Base-by-base conservation (phyloP, 2,329 filamentous ascomycete species). In the Sclerotinia trifoliorum region DNA sequence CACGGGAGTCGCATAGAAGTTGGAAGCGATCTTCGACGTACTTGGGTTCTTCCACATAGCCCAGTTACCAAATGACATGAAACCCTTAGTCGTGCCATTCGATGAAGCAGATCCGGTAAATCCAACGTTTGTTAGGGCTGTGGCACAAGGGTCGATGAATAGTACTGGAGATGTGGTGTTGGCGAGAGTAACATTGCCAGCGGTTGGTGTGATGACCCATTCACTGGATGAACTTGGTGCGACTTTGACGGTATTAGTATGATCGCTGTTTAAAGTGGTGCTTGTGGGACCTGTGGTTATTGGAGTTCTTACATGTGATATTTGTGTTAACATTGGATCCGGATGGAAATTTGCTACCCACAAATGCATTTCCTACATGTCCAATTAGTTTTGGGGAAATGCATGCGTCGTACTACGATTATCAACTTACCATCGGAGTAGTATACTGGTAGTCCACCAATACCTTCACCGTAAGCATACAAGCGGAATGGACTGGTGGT, bases 391-490 rank as follows among this genome's bases (percentile, higher is more conserved):
- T 29, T 10, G 17, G 44, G 11, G 19, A n/a, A 39, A 35, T 10
- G 26, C 10, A 21, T 26, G 19, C 2, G 42, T 32, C 5, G 32
- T 48, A 58, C 26, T 5, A 32, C 32, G 44, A 42, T n/a, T n/a
- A n/a, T 29, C 29, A 3, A 15, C 64, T 44, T 58, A 51, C 64
- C 64, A 17, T 66, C 64, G 1, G 64, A 66, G 32, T 67, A 67
- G 35, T 55, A 67, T 8, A 67, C 15, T 6, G 66, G 57, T 29
- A 67, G 57, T 32, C 66, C 66, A 19, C 57, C 57, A 48, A 67
- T 67, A 3, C 51, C 51, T 11, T 21, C 48, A 17, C 66, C 66
- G 26, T 67, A 67, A 15, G 66, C 66, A 64, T 67, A 67, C 26
- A 67, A 29, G 21, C 35, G 26, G 21, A 66, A 66, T 29, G 64